A percentile compares a stretch with the other conserved stretches of the same genome.
These are phyloP conservation scores for Arthrobotrys musiformis DNA, from an alignment of 2,329 filamentous ascomycete species.

Conservation along the genomic window DNA sequence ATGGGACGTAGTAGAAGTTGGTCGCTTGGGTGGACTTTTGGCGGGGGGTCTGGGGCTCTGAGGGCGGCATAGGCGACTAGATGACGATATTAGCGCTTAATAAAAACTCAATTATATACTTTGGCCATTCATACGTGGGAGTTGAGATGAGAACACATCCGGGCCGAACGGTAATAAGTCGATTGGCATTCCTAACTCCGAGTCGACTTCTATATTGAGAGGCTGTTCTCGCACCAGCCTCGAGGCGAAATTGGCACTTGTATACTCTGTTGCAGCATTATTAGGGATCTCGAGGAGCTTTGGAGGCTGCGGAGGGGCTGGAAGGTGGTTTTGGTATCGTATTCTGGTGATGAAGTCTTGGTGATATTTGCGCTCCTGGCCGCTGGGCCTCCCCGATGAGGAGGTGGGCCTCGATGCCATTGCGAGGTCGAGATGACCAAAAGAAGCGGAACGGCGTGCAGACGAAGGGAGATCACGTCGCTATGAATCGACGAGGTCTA, in stretches of 20 bases:
- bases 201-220: conserved; percentile 95
- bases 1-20: conserved; percentile 83
- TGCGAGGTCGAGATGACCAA: background rate
- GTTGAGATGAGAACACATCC: conserved; percentile 23
- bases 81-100: conserved; percentile 47
- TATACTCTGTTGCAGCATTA: conserved; percentile 89
- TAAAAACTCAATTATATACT: conserved; percentile 26
- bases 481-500: background rate
- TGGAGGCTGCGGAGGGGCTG: conserved; percentile 90
- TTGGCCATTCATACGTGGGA: conserved; percentile 60
- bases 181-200: conserved; percentile 96
- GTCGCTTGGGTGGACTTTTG: conserved; percentile 83
- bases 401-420: conserved; percentile 52
- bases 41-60: conserved; percentile 77
- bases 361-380: conserved; percentile 67
- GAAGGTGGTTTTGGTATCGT: conserved; percentile 93
- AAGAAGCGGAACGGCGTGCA: background rate
- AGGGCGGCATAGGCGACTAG: conserved; percentile 71
- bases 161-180: conserved; percentile 75
- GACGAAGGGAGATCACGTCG: background rate
- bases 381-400: conserved; percentile 41
- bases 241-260: conserved; percentile 87
- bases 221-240: conserved; percentile 90
- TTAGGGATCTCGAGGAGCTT: conserved; percentile 98
- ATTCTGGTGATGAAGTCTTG: conserved; percentile 98